Conservation (phyloP, 306 rosid genomes). For the Quercus dentata region DNA sequence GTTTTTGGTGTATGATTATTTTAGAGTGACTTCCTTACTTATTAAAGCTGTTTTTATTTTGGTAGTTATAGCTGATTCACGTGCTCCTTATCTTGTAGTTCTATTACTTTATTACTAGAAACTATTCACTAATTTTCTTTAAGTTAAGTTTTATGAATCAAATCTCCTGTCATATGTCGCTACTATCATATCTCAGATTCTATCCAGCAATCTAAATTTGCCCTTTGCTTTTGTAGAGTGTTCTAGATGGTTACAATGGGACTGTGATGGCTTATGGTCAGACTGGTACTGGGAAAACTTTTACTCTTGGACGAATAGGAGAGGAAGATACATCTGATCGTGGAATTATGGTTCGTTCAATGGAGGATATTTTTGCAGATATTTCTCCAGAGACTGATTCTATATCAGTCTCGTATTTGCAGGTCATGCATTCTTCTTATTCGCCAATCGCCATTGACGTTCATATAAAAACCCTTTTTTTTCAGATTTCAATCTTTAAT, state of each 20-base stretch:
- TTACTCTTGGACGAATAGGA: conserved; percentile 88
- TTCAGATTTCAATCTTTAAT: not conserved
- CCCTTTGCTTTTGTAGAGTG: conserved; percentile 59
- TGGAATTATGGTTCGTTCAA: conserved; percentile 95
- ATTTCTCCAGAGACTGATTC: conserved; percentile 72
- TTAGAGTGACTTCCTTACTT: conserved; percentile 1
- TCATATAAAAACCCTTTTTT: not conserved
- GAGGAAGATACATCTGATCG: conserved; percentile 82
- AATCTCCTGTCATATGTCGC: not conserved
- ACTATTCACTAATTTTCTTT: conserved; percentile 2
- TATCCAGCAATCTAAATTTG: not conserved
- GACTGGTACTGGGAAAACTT: conserved; percentile 97
- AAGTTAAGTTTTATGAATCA: conserved; percentile 12
- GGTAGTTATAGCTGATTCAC: not conserved
- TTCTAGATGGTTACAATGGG: conserved; percentile 93
- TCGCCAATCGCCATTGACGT: not conserved
- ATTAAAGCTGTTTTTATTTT: conserved; percentile 12
- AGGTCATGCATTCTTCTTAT: conserved; percentile 36
- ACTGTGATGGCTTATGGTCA: conserved; percentile 99
- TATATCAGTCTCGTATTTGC: conserved; percentile 74
- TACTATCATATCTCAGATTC: not conserved
- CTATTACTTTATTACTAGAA: not conserved
- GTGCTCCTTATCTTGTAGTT: not conserved
- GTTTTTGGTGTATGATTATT: conserved; percentile 1
- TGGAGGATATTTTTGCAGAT: conserved; percentile 88